A percentile compares a stretch with the other conserved stretches of the same genome.
phyloP scores from a whole-genome alignment of 2,329 filamentous ascomycete genomes.

The Colletotrichum lentis region DNA sequence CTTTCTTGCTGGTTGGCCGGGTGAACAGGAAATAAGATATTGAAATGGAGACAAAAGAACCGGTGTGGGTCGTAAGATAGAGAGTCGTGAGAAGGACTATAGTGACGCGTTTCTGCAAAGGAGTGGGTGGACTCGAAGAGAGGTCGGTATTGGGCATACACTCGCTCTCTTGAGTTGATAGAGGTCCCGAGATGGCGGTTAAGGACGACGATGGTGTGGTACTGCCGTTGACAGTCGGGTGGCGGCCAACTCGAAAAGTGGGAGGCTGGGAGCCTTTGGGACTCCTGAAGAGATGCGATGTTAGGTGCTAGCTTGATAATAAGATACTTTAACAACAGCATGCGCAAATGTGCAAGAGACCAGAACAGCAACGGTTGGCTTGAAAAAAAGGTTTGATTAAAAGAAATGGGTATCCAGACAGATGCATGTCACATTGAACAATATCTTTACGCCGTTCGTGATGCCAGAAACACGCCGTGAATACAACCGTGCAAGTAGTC shows the following conservation, averaged over 20 bases:
- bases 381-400: not conserved
- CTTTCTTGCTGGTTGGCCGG: slow-evolving; percentile 9
- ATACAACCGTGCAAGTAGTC: slow-evolving; percentile 26
- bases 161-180: not conserved
- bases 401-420: slow-evolving; percentile 30
- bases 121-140: not conserved
- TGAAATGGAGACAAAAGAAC: slow-evolving; percentile 24
- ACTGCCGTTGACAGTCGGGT: slow-evolving; percentile 33
- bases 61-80: slow-evolving; percentile 13
- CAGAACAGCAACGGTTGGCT: not conserved
- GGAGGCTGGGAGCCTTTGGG: slow-evolving; percentile 37
- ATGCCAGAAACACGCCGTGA: not conserved
- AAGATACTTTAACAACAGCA: slow-evolving; percentile 28
- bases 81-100: slow-evolving; percentile 2
- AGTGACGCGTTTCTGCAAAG: not conserved
- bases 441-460: slow-evolving; percentile 17
- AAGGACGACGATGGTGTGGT: slow-evolving; percentile 27
- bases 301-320: slow-evolving; percentile 39
- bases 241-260: slow-evolving; percentile 37
- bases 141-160: no score
- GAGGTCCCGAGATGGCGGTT: slow-evolving; percentile 18
- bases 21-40: slow-evolving; percentile 16
- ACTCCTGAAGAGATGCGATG: slow-evolving; percentile 32
- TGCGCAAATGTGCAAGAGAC: not conserved
- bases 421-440: slow-evolving; percentile 3